Evolutionary conservation across 176 grass and related monocot genomes (phyloP), one percentile per base, ranked within the genome.

Genomic region (Metroxylon sagu): DNA sequence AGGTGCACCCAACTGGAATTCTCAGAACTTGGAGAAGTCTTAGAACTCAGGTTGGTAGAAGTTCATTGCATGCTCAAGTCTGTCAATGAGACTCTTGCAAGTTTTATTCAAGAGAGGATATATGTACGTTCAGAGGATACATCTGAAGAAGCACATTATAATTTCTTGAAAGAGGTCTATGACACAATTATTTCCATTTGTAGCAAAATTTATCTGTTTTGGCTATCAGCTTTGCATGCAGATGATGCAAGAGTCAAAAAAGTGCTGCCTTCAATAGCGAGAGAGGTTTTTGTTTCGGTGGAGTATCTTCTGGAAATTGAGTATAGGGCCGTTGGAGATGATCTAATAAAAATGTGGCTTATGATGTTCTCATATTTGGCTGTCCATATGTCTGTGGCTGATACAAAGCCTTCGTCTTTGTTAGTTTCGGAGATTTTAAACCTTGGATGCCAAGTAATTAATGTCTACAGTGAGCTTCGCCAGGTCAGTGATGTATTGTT

Each of bases 1-100:
- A 70, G 19, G 16, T 92, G 71, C 60, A 76, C 55, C 16, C 65
- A 71, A 68, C 54, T 71, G 63, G 67, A 83, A 28, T 76, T 85
- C 65, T 85, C 81, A 65, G 26, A 16, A 29, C 19, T 39, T 55
- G 52, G 55, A 39, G 56, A 48, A 68, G 67, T 80, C 54, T 78
- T 71, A 72, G 84, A 85, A 49, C 74, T 75, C 53, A 78, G 63
- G 51, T 79, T 98, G 26, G 70, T 92, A 65, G 82, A 89, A 72
- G 72, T 77, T 66, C 87, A 92, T 78, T 98, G 93, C 77, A 88
- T 98, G 76, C 64, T 98, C 50, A 98, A 98, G 63, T 98, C 88
- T 18, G 57, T 98, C 39, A 98, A 98, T 60, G 76, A 92, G 21
- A 83, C 70, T 58, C 50, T 98, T 54, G 39, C 49, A 61, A 88